phyloP scores from a whole-genome alignment of 352 stramenopile species.

The Pythium diclinum region DNA sequence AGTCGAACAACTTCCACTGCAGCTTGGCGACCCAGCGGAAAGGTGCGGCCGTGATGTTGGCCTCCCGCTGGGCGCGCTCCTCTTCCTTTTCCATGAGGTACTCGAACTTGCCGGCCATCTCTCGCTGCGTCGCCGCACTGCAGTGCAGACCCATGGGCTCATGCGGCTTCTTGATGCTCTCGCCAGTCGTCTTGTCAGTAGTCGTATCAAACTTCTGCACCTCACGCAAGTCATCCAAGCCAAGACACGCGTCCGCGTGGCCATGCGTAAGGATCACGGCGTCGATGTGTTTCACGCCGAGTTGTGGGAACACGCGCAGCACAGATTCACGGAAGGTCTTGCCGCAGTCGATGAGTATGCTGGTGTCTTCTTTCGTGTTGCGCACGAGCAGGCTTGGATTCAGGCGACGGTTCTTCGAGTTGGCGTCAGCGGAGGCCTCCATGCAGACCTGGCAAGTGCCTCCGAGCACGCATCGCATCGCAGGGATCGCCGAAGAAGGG shows the following conservation, averaged over 20 bases:
- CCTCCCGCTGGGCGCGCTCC: constrained; percentile 12
- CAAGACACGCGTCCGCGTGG: constrained; percentile 80
- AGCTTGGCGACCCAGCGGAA: constrained; percentile 85
- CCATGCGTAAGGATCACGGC: constrained; percentile 81
- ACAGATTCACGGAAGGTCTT: constrained; percentile 87
- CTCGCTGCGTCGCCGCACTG: constrained; percentile 45
- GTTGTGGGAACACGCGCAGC: constrained; percentile 56
- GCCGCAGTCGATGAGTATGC: constrained; percentile 84
- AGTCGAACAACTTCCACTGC: constrained; percentile 52
- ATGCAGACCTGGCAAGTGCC: constrained; percentile 57
- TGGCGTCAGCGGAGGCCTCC: constrained; percentile 61
- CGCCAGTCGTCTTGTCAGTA: constrained; percentile 55
- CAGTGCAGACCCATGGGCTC: constrained; percentile 66
- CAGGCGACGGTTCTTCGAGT: constrained; percentile 73
- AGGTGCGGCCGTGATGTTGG: constrained; percentile 24
- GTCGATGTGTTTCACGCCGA: constrained; percentile 56
- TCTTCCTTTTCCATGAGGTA: constrained; percentile 66
- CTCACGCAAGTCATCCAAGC: constrained; percentile 83
- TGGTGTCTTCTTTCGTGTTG: constrained; percentile 34
- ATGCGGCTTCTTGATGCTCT: constrained; percentile 51
- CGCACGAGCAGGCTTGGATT: constrained; percentile 81
- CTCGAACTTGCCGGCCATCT: constrained; percentile 68
- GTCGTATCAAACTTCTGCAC: constrained; percentile 59
- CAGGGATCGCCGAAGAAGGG: constrained; percentile 80
- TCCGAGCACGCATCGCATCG: constrained; percentile 67